Conservation (phyloP, 2,329 filamentous ascomycete genomes). For the Aspergillus tamarii region DNA sequence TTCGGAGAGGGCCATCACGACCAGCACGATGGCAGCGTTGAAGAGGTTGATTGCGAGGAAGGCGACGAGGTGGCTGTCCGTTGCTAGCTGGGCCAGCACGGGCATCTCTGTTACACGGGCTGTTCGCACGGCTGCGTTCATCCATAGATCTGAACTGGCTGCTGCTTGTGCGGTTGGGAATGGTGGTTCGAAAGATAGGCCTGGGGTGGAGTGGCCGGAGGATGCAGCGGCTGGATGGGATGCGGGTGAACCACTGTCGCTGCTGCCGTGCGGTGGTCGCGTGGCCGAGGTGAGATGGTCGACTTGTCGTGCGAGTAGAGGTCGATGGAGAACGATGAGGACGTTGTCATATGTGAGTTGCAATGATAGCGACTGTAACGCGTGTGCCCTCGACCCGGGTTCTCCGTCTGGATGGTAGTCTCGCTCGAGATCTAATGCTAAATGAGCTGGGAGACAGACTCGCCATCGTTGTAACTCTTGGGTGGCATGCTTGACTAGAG, state of each 20-base stretch:
- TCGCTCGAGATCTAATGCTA: conserved; percentile 22
- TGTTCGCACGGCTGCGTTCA: conserved; percentile 44
- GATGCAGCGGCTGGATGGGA: neutral
- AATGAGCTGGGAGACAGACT: conserved; percentile 18
- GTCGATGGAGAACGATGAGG: conserved; percentile 48
- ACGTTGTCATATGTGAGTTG: conserved; percentile 50
- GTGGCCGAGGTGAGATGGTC: conserved; percentile 29
- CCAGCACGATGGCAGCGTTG: conserved; percentile 49
- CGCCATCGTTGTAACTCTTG: conserved; percentile 25
- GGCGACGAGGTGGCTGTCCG: conserved; percentile 48
- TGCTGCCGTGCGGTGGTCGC: conserved; percentile 1
- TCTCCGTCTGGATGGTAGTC: conserved; percentile 19
- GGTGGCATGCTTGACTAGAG: conserved; percentile 23
- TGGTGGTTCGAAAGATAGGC: conserved; percentile 9
- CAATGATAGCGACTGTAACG: conserved; percentile 47
- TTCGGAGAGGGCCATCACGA: conserved; percentile 47
- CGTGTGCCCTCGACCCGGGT: conserved; percentile 20
- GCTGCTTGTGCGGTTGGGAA: conserved; percentile 4
- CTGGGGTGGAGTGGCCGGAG: neutral
- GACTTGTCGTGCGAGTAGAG: conserved; percentile 43
- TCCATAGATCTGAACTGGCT: conserved; percentile 26
- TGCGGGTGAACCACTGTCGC: neutral
- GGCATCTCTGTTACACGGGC: conserved; percentile 39
- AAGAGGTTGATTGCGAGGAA: conserved; percentile 52
- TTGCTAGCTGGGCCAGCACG: conserved; percentile 41